Evolutionary conservation across 352 stramenopile genomes (phyloP).

Genomic region (Aphanomyces stellatus): DNA sequence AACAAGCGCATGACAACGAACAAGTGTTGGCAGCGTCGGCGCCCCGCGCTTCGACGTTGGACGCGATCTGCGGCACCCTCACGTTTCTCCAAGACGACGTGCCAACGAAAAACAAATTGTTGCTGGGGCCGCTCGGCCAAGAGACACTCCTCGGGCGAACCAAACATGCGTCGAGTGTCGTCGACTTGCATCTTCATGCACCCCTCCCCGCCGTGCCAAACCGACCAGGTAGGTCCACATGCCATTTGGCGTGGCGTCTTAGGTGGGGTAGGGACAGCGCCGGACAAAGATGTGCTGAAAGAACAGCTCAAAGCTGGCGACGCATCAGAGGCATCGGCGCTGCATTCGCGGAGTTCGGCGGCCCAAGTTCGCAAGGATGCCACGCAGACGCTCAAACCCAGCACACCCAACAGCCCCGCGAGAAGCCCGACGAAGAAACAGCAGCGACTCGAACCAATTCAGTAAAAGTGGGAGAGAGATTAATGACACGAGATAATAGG

Average conservation of each 20-base stretch:
- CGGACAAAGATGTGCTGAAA: constrained; percentile 1
- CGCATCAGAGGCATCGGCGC: not conserved
- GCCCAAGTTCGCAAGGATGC: constrained; percentile 19
- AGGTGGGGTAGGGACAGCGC: not conserved
- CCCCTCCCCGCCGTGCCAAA: not conserved
- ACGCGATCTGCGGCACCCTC: constrained; percentile 1
- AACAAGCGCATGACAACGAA: constrained; percentile 9
- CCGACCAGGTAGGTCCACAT: not conserved
- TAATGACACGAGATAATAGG: too few relatives aligned
- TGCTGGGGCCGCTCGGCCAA: constrained; percentile 3
- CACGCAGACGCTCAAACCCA: not conserved
- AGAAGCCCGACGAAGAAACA: constrained; percentile 18
- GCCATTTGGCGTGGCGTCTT: too few relatives aligned
- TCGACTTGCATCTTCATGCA: not conserved
- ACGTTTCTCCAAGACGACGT: constrained; percentile 10
- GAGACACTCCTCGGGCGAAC: not conserved
- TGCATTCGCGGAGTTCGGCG: not conserved
- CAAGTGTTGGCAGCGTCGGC: constrained; percentile 16
- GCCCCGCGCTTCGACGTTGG: constrained; percentile 1
- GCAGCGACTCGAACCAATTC: constrained; percentile 13
- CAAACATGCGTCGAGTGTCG: not conserved
- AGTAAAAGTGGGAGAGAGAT: too few relatives aligned
- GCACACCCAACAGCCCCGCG: not conserved
- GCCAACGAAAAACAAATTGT: constrained; percentile 8
- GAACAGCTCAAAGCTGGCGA: not conserved